Evolutionary conservation across 1,284 basidiomycete species (phyloP), one percentile per base, ranked within the genome.

Genomic region (Sporisorium reilianum): DNA sequence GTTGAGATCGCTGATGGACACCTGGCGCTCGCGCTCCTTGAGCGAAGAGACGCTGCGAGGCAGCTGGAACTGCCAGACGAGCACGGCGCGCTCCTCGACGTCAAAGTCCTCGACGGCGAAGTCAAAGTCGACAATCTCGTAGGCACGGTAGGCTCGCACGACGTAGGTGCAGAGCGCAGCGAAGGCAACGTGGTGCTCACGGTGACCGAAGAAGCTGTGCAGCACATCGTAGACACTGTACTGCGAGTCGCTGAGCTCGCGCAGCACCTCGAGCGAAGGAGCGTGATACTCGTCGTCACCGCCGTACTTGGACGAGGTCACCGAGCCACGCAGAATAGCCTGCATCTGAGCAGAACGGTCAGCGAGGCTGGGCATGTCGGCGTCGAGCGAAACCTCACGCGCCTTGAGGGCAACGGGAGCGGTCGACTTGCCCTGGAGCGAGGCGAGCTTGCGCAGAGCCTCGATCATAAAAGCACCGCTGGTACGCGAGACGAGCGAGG

Each of bases 221-320:
- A 99, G 89, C 12, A 99, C 97, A 83, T 99, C 96, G 86, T 92
- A 99, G 32, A 99, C 95, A 23, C 94, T 96, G 87, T 95, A 97
- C 64, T 93, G 90, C 28, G 95, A 97, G 87, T 99, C 97, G 75
- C 92, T 93, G 48, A 99, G 89, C 87, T 99, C 97, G 81, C 91
- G 91, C 78, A 99, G 88, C 32, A 94, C 89, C 64, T 97, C 94
- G 26, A 90, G 87, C 36, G 93, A 92, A 7, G 97, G 97, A 44
- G 79, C 55, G 55, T 75, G 74, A 56, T 72, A 73, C 61, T 78
- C 77, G 64, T 90, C 89, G 86, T 97, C 94, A 72, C 94, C 95
- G 80, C 98, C 98, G 83, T 91, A 92, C 45, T 64, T 65, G 80
- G 90, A 92, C 64, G 90, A 91, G 30, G 90, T 91, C 59, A 97